A percentile compares a stretch with the other conserved stretches of the same genome.
Evolutionary conservation across 345 rosid genomes (phyloP).

Genomic region (Triadica sebifera): DNA sequence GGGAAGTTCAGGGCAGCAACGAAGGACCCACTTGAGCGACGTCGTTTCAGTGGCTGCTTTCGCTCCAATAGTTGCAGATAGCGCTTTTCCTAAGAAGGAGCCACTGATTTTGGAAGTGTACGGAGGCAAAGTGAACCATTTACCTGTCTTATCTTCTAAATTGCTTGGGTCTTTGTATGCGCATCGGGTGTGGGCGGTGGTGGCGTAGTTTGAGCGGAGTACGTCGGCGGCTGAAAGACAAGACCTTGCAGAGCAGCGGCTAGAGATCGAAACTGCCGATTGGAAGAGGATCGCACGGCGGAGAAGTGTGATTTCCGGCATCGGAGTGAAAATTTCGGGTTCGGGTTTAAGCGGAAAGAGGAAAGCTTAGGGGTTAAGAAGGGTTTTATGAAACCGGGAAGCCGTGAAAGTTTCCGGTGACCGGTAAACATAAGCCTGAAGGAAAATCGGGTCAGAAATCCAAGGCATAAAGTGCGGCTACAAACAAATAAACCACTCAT

Average conservation of each 20-base stretch:
- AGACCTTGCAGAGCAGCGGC: not conserved
- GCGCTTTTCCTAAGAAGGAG: conserved; percentile 46
- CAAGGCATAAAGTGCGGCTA: too few species aligned
- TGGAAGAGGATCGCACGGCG: conserved; percentile 34
- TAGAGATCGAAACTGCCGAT: conserved; percentile 10
- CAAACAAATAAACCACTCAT: too few species aligned
- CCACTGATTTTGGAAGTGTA: conserved; percentile 45
- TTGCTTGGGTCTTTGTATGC: not conserved
- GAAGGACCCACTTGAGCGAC: conserved; percentile 79
- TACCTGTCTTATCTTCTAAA: conserved; percentile 28
- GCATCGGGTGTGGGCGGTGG: not conserved
- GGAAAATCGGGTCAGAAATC: not conserved
- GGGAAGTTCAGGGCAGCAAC: conserved; percentile 84
- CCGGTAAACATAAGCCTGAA: not conserved
- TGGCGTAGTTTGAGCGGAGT: conserved; percentile 24
- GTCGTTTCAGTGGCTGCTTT: conserved; percentile 40
- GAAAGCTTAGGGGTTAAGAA: not conserved
- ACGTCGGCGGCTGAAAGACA: conserved; percentile 5
- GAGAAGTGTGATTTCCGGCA: conserved; percentile 28
- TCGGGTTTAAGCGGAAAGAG: not conserved
- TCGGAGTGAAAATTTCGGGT: not conserved
- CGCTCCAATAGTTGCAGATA: conserved; percentile 20
- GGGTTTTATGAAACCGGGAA: conserved; percentile 9
- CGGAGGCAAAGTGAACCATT: conserved; percentile 74
- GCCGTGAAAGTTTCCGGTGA: not conserved